phyloP scores from a whole-genome alignment of 2,329 filamentous ascomycete genomes.

The Colletotrichum noveboracense region DNA sequence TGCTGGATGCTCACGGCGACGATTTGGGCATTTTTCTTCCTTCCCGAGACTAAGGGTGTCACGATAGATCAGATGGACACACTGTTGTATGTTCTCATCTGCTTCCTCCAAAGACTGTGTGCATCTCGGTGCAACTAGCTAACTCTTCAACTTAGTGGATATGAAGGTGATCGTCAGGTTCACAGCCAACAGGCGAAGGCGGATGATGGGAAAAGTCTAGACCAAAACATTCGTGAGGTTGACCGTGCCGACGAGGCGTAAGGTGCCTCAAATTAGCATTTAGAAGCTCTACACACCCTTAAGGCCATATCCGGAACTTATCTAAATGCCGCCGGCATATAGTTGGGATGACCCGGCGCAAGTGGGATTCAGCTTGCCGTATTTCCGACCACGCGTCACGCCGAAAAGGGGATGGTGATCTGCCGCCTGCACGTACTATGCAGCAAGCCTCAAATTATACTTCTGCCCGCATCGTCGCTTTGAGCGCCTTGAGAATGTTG shows the following conservation, averaged over 20 bases:
- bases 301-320: background rate
- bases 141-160: background rate
- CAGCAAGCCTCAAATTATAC: background rate
- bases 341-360: background rate
- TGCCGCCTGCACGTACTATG: background rate
- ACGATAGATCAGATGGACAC: constrained; percentile 58
- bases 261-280: background rate
- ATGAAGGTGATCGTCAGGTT: constrained; percentile 5
- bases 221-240: constrained; percentile 5
- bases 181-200: background rate
- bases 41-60: constrained; percentile 61
- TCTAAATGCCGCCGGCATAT: background rate
- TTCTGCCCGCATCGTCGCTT: background rate
- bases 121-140: background rate
- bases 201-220: constrained; percentile 6
- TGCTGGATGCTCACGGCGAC: constrained; percentile 52
- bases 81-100: constrained; percentile 7
- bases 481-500: background rate
- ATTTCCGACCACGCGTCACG: background rate
- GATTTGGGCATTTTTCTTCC: constrained; percentile 54
- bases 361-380: background rate
- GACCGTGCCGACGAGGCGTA: background rate
- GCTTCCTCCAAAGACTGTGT: rapidly evolving
- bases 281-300: background rate
- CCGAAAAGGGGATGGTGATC: background rate